Conservation (phyloP, 805 yeast species). For the Spathaspora passalidarum region DNA sequence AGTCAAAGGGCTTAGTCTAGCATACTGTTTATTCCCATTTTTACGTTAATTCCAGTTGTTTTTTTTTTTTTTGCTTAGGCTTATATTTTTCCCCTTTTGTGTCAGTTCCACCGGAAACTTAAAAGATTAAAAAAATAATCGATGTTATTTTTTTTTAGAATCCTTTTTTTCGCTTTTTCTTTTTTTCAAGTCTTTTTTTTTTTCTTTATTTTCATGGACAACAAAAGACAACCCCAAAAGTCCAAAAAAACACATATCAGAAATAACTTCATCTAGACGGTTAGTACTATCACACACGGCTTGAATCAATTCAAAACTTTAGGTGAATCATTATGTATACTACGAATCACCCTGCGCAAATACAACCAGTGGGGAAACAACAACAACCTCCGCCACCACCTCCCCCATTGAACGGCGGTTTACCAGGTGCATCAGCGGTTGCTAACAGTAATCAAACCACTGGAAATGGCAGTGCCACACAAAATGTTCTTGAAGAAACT, state of each 20-base stretch:
- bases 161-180: neutral
- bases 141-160: neutral
- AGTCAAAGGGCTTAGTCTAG: neutral
- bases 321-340: neutral
- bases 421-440: constrained; percentile 3
- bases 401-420: constrained; percentile 7
- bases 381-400: constrained; percentile 8
- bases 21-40: neutral
- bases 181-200: neutral
- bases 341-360: constrained; percentile 4
- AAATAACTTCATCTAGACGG: neutral
- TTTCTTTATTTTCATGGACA: neutral
- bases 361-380: constrained; percentile 3
- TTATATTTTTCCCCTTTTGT: neutral
- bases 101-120: neutral
- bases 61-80: neutral
- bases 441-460: constrained; percentile 5
- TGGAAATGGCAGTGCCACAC: constrained; percentile 7
- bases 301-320: too few species aligned
- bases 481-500: constrained; percentile 39
- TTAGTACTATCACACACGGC: neutral
- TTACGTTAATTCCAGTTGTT: neutral
- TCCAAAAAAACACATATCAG: neutral
- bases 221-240: neutral
- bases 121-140: neutral